Evolutionary conservation across 345 rosid genomes (phyloP), one percentile per base, ranked within the genome.

Genomic region (Ricinus communis): DNA sequence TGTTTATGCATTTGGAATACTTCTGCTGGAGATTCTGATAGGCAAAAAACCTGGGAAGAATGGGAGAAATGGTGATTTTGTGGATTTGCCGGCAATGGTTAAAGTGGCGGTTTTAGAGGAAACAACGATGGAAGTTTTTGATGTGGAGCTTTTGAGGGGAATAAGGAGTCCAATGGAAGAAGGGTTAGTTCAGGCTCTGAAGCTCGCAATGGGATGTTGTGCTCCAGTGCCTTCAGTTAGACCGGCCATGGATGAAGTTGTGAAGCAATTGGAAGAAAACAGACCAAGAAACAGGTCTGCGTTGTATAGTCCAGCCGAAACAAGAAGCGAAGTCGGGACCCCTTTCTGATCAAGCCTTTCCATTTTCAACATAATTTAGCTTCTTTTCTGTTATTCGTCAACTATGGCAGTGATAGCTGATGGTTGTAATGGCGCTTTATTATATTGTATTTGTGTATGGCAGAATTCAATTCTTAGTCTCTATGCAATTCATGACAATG

Each of bases 161-260:
- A 74, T 95, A 33, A 89, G 91, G 79, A 95, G 87, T 56, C 97
- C 97, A 8, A 92, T 92, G 97, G 99, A 95, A 80, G 99, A 92
- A 65, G 99, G 99, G 24, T 73, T 95, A 59, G 91, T 90, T 74
- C 99, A 91, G 81, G 97, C 97, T 30, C 74, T 95, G 91, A 95
- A 95, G 81, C 89, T 95, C 10, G 97, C 97, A 2, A 95, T 95
- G 99, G 99, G 99, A 40, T 95, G 99, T 36, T 95, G 99, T 66
- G 96, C 99, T 25, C 99, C 99, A 0, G 99, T 90, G 61, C 85
- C 97, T 50, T 71, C 97, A 0, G 97, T 95, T 24, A 81, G 99
- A 76, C 99, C 99, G 0, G 71, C 96, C 47, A 95, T 92, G 96
- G 97, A 95, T 62, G 99, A 95, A 71, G 97, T 95, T 36, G 97